Percentiles rank a stretch among this genome's conserved stretches.
phyloP scores from a whole-genome alignment of 495 filamentous ascomycete genomes.

The Bryoglossum gracile region DNA sequence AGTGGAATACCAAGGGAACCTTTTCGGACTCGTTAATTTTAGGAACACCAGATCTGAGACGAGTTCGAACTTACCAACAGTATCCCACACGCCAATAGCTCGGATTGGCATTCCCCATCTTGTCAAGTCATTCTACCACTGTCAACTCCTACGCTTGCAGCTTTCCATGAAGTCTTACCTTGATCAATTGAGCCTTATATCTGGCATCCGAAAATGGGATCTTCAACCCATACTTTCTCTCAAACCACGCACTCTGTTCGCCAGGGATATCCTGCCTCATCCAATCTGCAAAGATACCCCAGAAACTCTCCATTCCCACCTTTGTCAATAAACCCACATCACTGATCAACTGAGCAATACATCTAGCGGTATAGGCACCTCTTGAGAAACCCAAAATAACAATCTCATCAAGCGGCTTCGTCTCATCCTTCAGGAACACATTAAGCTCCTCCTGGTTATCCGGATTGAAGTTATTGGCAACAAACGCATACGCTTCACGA shows the following conservation, averaged over 20 bases:
- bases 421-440: too few species aligned
- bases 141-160: constrained; percentile 1
- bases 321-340: constrained; percentile 57
- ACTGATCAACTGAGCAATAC: constrained; percentile 54
- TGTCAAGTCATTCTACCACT: constrained; percentile 7
- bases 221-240: constrained; percentile 1
- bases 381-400: constrained; percentile 65
- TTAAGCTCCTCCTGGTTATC: constrained; percentile 6
- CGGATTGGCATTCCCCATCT: constrained; percentile 20
- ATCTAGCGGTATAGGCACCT: constrained; percentile 65
- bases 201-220: constrained; percentile 14
- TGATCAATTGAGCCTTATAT: constrained; percentile 12
- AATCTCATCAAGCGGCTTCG: constrained; percentile 57
- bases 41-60: neutral
- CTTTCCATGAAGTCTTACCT: constrained; percentile 5
- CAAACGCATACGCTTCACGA: constrained; percentile 57
- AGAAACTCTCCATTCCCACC: constrained; percentile 55
- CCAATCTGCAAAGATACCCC: constrained; percentile 58
- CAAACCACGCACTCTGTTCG: constrained; percentile 14
- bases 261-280: constrained; percentile 45
- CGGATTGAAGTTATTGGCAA: constrained; percentile 53
- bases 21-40: neutral
- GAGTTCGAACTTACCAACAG: constrained; percentile 31
- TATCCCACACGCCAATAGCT: constrained; percentile 53
- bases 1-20: constrained; percentile 23